Percentiles rank a stretch among this genome's conserved stretches.
phyloP scores from a whole-genome alignment of 1,284 basidiomycete species.

The Cryptococcus depauperatus region DNA sequence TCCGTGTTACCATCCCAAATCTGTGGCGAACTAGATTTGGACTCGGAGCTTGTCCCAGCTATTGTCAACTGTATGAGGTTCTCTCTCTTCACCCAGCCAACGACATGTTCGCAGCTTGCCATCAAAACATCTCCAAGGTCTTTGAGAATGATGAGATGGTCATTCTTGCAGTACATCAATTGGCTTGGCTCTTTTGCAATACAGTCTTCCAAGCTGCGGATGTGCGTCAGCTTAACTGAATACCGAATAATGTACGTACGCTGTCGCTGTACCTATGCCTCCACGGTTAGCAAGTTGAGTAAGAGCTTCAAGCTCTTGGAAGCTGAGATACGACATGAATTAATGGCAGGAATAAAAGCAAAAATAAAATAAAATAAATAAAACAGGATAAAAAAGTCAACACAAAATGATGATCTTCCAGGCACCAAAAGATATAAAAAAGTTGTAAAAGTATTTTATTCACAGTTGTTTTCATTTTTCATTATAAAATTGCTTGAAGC shows the following conservation, averaged over 20 bases:
- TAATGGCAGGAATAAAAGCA: too few species aligned
- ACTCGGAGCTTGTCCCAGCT: constrained; percentile 7
- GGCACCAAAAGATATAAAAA: too few species aligned
- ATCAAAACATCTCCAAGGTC: constrained; percentile 53
- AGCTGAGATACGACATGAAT: constrained; percentile 29
- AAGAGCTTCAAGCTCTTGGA: constrained; percentile 35
- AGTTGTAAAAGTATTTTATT: too few species aligned
- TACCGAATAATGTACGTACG: constrained; percentile 20
- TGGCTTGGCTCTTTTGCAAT: constrained; percentile 67
- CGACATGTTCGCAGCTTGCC: constrained; percentile 84
- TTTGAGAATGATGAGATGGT: constrained; percentile 71
- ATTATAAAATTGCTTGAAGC: background rate
- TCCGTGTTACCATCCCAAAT: background rate
- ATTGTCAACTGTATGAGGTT: constrained; percentile 55
- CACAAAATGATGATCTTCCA: too few species aligned
- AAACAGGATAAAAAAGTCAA: background rate
- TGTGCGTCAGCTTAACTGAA: constrained; percentile 3
- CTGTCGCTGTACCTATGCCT: constrained; percentile 33
- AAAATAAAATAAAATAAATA: background rate
- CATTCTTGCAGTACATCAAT: constrained; percentile 81
- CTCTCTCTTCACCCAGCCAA: constrained; percentile 65
- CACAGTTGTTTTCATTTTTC: too few species aligned
- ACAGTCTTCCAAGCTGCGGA: constrained; percentile 51
- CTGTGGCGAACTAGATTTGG: background rate
- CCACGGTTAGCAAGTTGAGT: constrained; percentile 31